A percentile compares a stretch with the other conserved stretches of the same genome.
Conservation (phyloP, 768 basidiomycete genomes). For the Leccinum subgranulosum region DNA sequence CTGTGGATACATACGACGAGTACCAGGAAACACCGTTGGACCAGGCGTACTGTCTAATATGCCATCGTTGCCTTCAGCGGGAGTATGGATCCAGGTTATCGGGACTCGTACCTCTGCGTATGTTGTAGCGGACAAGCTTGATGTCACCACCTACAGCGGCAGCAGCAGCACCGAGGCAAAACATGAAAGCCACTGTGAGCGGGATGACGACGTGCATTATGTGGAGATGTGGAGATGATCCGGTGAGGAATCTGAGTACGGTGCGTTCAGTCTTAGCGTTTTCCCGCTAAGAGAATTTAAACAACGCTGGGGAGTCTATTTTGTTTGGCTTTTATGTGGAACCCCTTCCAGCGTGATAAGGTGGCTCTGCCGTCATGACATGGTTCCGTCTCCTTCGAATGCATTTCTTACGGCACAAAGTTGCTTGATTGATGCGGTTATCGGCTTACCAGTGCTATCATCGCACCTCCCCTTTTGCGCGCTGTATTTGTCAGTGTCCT, state of each 20-base stretch:
- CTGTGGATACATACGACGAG: background rate
- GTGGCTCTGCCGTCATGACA: background rate
- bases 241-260: background rate
- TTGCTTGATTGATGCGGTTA: background rate
- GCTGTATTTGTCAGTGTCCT: background rate
- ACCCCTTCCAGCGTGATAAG: background rate
- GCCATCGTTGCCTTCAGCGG: background rate
- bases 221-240: background rate
- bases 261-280: background rate
- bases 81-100: background rate
- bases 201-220: background rate
- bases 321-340: background rate
- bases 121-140: background rate
- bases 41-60: background rate
- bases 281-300: background rate
- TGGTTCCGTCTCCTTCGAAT: background rate
- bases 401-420: background rate
- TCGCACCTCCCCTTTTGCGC: background rate
- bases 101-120: background rate
- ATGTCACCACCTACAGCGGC: background rate
- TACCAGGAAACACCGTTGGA: background rate
- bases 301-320: background rate
- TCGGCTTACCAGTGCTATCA: background rate
- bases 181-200: background rate
- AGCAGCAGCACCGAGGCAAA: background rate